Conservation (phyloP, 257 asterid species). For the Rubia yunnanensis region DNA sequence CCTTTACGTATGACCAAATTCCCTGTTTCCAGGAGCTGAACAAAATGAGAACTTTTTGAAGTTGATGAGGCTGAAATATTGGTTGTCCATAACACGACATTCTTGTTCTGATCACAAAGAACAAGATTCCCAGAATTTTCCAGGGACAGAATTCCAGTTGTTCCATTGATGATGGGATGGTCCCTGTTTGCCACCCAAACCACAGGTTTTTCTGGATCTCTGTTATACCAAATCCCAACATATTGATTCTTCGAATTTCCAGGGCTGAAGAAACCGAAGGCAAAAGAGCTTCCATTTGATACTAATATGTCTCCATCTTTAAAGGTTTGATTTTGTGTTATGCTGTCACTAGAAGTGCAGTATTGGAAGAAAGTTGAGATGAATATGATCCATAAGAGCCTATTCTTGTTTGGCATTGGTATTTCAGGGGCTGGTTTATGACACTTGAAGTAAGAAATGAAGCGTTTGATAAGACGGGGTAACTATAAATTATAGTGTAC, state of each 20-base stretch:
- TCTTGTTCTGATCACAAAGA: slow-evolving; percentile 11
- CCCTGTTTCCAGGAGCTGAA: slow-evolving; percentile 10
- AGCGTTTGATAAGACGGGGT: no score
- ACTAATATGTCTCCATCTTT: slow-evolving; percentile 14
- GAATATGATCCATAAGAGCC: neutral
- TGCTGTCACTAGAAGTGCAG: slow-evolving; percentile 19
- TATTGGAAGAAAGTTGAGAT: slow-evolving; percentile 9
- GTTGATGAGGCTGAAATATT: slow-evolving; percentile 12
- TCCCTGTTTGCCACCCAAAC: slow-evolving; percentile 38
- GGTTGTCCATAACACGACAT: slow-evolving; percentile 23
- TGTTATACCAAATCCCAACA: slow-evolving; percentile 31
- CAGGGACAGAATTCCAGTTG: slow-evolving; percentile 16
- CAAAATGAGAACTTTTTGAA: neutral
- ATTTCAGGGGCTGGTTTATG: neutral
- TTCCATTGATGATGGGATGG: slow-evolving; percentile 16
- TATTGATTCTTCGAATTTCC: slow-evolving; percentile 18
- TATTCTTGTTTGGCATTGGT: slow-evolving; percentile 8
- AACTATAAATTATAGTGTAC: no score
- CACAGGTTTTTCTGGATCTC: slow-evolving; percentile 20
- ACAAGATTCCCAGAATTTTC: slow-evolving; percentile 30
- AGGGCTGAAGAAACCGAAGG: slow-evolving; percentile 33
- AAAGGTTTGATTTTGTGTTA: slow-evolving; percentile 17
- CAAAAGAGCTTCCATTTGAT: slow-evolving; percentile 11
- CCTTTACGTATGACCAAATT: neutral
- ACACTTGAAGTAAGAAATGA: no score